Conservation (phyloP, 2,329 filamentous ascomycete genomes). For the Biscogniauxia sp. region DNA sequence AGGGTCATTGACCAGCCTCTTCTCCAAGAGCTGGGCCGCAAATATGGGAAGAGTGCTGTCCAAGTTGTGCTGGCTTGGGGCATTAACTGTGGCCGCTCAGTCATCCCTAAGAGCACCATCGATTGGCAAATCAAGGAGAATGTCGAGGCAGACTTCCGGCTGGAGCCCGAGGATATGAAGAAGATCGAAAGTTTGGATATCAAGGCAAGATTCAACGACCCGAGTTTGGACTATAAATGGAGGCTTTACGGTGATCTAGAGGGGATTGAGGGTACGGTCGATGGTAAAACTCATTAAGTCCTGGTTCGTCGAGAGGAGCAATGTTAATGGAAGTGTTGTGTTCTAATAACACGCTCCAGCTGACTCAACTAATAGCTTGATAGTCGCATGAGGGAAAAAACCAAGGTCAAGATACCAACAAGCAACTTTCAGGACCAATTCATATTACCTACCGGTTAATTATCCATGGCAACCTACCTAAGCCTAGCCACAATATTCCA, state of each 20-base stretch:
- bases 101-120: conserved; percentile 38
- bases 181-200: conserved; percentile 12
- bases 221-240: conserved; percentile 27
- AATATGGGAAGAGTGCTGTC: conserved; percentile 31
- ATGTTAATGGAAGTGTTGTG: background rate
- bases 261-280: conserved; percentile 6
- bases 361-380: too few relatives aligned
- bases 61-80: conserved; percentile 37
- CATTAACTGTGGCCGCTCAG: conserved; percentile 30
- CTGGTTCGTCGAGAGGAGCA: background rate
- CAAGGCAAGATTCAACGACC: conserved; percentile 20
- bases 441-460: too few relatives aligned
- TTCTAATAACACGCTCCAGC: background rate
- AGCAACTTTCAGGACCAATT: too few relatives aligned
- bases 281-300: conserved; percentile 1
- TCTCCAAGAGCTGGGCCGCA: conserved; percentile 25
- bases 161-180: conserved; percentile 11
- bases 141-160: conserved; percentile 12
- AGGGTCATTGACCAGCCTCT: conserved; percentile 28
- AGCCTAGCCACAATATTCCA: too few relatives aligned
- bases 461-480: too few relatives aligned
- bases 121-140: conserved; percentile 19
- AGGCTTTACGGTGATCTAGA: conserved; percentile 18
- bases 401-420: too few relatives aligned
- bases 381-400: too few relatives aligned